These are phyloP conservation scores for Phaeosphaeria sp. DNA, from an alignment of 2,329 filamentous ascomycete species.

Conservation along the genomic window DNA sequence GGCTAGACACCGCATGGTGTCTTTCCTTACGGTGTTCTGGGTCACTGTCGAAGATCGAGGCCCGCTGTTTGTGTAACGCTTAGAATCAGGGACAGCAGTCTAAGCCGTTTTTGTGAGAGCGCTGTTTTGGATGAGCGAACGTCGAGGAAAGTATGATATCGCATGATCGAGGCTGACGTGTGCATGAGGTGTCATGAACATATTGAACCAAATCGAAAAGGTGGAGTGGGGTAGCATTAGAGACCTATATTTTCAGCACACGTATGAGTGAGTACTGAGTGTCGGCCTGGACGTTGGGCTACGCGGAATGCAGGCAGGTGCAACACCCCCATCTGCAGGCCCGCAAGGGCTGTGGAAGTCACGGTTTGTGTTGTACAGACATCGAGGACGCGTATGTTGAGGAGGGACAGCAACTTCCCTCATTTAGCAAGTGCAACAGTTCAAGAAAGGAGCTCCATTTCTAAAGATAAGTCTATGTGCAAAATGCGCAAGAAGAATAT, in stretches of 20 bases:
- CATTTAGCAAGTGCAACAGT: too few species aligned
- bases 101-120: not conserved
- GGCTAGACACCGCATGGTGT: not conserved
- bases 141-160: not conserved
- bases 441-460: conserved; percentile 2
- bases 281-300: not conserved
- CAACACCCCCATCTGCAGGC: not conserved
- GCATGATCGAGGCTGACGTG: not conserved
- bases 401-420: too few species aligned
- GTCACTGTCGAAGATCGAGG: not conserved
- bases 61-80: not conserved
- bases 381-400: not conserved
- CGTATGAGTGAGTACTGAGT: not conserved
- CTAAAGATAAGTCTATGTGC: not conserved
- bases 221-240: not conserved
- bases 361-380: not conserved
- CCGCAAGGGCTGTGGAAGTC: not conserved
- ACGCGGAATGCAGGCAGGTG: not conserved
- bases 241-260: not conserved
- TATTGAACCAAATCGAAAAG: not conserved
- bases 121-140: not conserved
- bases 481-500: conserved; percentile 1
- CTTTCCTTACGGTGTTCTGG: not conserved
- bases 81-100: not conserved
- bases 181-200: not conserved